Evolutionary conservation across 2,329 filamentous ascomycete genomes (phyloP).

Genomic region (Aspergillus novoparasiticus): DNA sequence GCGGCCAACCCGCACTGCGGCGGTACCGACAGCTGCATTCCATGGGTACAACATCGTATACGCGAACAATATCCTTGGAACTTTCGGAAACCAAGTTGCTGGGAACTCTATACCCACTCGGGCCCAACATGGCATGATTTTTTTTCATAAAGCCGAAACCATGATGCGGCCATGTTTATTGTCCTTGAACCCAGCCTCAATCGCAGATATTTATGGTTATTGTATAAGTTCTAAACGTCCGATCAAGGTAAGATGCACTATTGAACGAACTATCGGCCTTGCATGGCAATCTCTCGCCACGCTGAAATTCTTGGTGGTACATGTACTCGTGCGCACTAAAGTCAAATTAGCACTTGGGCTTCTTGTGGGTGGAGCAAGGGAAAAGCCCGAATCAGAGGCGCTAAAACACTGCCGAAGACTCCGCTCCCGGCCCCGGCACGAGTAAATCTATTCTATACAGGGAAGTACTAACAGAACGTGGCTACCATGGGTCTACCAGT

Average conservation of each 20-base stretch:
- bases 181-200: neutral
- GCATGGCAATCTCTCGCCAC: neutral
- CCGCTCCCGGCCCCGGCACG: neutral
- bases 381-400: constrained; percentile 3
- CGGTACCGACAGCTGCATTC: neutral
- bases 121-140: neutral
- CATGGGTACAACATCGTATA: neutral
- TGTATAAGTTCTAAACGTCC: neutral
- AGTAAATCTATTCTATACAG: neutral
- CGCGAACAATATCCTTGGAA: neutral
- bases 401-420: neutral
- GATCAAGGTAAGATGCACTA: neutral
- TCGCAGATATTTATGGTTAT: neutral
- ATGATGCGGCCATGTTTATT: neutral
- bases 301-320: neutral
- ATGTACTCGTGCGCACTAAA: neutral
- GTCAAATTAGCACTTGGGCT: neutral
- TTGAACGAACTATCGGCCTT: neutral
- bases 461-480: constrained; percentile 16
- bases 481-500: constrained; percentile 14
- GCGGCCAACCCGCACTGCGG: neutral
- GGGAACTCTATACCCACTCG: neutral
- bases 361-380: neutral
- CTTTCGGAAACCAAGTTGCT: neutral
- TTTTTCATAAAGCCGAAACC: neutral